Evolutionary conservation across 2,329 filamentous ascomycete genomes (phyloP).

Genomic region (Botrytis tulipae): DNA sequence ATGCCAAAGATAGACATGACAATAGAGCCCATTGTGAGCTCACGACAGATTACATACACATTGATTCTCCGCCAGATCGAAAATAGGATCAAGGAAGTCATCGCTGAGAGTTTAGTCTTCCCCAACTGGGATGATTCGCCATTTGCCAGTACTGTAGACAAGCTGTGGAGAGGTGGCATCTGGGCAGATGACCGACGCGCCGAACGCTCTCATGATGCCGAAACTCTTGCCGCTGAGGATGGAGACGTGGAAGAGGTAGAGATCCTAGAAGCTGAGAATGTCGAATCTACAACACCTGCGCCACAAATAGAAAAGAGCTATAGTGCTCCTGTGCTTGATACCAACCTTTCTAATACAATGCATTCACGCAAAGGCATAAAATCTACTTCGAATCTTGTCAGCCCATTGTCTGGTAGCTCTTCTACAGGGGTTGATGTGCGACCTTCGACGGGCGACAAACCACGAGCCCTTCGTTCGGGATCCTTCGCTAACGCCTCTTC

Average conservation of each 20-base stretch:
- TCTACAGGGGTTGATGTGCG: conserved; percentile 52
- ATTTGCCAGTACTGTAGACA: conserved; percentile 77
- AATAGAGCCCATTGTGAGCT: conserved; percentile 95
- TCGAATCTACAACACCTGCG: conserved; percentile 42
- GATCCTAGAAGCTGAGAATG: conserved; percentile 38
- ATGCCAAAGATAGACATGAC: conserved; percentile 90
- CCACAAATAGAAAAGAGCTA: conserved; percentile 54
- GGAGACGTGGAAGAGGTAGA: conserved; percentile 48
- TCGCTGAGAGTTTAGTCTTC: conserved; percentile 85
- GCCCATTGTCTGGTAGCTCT: conserved; percentile 42
- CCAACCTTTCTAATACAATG: conserved; percentile 43
- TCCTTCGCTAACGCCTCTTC: conserved; percentile 62
- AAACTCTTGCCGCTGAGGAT: conserved; percentile 44
- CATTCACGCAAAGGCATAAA: conserved; percentile 49
- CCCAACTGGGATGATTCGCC: conserved; percentile 97
- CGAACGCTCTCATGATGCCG: conserved; percentile 41
- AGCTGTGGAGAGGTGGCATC: conserved; percentile 81
- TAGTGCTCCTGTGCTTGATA: conserved; percentile 48
- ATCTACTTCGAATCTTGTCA: conserved; percentile 32
- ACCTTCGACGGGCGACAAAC: conserved; percentile 43
- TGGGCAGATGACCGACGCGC: conserved; percentile 59
- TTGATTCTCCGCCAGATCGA: conserved; percentile 92
- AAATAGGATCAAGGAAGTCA: conserved; percentile 87
- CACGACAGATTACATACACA: conserved; percentile 91
- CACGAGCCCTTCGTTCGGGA: conserved; percentile 57